These are phyloP conservation scores for Helicostylum pulchrum DNA, from an alignment of 192 early-diverging fungal genomes.

Conservation along the genomic window DNA sequence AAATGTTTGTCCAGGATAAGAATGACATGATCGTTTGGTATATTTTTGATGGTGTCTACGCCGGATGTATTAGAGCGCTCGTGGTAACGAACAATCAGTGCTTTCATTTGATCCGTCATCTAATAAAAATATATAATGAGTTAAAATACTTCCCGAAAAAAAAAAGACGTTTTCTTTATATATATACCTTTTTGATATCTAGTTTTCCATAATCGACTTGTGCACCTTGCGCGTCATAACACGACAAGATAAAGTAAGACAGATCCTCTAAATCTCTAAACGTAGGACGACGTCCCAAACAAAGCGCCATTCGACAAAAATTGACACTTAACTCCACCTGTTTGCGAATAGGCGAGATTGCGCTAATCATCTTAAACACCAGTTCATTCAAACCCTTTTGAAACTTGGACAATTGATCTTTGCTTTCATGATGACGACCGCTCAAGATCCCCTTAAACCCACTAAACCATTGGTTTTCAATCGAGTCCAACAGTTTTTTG, in stretches of 20 bases:
- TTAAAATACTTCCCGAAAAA: background rate
- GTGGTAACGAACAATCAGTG: conserved; percentile 17
- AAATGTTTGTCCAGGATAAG: conserved; percentile 83
- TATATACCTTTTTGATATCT: conserved; percentile 27
- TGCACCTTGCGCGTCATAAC: conserved; percentile 53
- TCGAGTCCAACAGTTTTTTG: conserved; percentile 51
- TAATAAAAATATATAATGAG: background rate
- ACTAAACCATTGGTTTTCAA: conserved; percentile 85
- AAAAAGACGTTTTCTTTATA: background rate
- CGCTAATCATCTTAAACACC: conserved; percentile 37
- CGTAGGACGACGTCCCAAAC: conserved; percentile 51
- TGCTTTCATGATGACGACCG: background rate
- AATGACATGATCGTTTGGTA: conserved; percentile 60
- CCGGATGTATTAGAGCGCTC: background rate
- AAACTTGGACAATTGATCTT: conserved; percentile 38
- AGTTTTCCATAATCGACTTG: conserved; percentile 56
- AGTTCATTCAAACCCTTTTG: conserved; percentile 47
- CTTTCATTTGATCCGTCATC: background rate
- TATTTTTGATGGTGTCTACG: conserved; percentile 6
- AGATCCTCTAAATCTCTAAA: conserved; percentile 66
- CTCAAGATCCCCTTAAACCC: conserved; percentile 60
- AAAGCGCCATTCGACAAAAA: conserved; percentile 53
- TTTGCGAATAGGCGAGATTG: conserved; percentile 9
- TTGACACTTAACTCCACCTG: conserved; percentile 55
- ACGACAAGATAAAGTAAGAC: conserved; percentile 62